A percentile compares a stretch with the other conserved stretches of the same genome.
phyloP scores from a whole-genome alignment of 164 flowering plant species.

The Magnolia sinica region DNA sequence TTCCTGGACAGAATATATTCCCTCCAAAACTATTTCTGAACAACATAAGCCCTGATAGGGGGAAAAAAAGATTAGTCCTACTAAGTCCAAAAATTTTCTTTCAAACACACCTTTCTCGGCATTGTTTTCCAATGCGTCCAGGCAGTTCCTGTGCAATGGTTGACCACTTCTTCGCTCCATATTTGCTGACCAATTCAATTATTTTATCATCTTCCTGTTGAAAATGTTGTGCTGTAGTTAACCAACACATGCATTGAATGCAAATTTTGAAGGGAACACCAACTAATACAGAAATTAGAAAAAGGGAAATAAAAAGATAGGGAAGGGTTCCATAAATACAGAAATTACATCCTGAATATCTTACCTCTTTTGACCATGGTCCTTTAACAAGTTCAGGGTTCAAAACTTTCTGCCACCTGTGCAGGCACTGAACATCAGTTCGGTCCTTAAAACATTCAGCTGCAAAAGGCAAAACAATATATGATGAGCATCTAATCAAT shows the following conservation, averaged over 20 bases:
- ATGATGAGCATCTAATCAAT: background rate
- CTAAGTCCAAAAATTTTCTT: background rate
- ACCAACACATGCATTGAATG: background rate
- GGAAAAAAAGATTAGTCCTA: background rate
- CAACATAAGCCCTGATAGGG: background rate
- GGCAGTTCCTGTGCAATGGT: constrained; percentile 48
- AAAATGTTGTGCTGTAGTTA: constrained; percentile 4
- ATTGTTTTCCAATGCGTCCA: constrained; percentile 60
- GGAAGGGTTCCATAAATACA: background rate
- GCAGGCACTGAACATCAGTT: constrained; percentile 56
- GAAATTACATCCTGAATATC: background rate
- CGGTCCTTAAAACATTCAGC: constrained; percentile 61
- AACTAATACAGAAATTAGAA: background rate
- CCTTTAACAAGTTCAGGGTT: constrained; percentile 58
- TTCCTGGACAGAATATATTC: background rate
- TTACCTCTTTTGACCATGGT: constrained; percentile 57
- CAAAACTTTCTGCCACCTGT: constrained; percentile 59
- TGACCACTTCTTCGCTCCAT: constrained; percentile 49
- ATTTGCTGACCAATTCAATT: constrained; percentile 38
- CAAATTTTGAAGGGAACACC: background rate
- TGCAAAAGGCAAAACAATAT: constrained; percentile 14
- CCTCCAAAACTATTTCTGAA: background rate
- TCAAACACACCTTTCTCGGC: constrained; percentile 46
- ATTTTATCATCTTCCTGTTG: constrained; percentile 49
- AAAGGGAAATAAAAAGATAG: too few species aligned